These are phyloP conservation scores for Globisporangium irregulare DNA, from an alignment of 352 stramenopile genomes.

Conservation along the genomic window DNA sequence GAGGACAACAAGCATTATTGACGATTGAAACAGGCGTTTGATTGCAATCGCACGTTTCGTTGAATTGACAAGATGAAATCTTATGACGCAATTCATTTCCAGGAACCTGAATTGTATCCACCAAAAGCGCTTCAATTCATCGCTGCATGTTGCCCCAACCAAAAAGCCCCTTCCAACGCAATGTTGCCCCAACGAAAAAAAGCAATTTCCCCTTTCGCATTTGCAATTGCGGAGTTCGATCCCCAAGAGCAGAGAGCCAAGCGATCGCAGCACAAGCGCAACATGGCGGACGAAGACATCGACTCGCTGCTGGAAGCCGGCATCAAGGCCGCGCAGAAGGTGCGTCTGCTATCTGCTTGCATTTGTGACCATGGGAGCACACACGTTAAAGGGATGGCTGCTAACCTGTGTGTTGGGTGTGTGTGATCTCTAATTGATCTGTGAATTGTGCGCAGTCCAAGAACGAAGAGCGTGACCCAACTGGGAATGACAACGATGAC, in stretches of 20 bases:
- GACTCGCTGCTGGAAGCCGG: constrained; percentile 78
- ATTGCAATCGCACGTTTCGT: not conserved
- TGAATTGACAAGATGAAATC: not conserved
- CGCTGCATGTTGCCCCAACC: constrained; percentile 3
- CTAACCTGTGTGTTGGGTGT: not conserved
- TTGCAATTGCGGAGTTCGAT: not conserved
- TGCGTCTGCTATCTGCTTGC: constrained; percentile 21
- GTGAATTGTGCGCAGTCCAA: constrained; percentile 9
- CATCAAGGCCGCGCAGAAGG: constrained; percentile 53
- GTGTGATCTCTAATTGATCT: not conserved
- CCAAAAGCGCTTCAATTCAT: constrained; percentile 8
- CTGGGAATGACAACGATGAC: constrained; percentile 7
- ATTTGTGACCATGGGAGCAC: not conserved
- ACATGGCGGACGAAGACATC: constrained; percentile 76
- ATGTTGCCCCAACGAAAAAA: not conserved
- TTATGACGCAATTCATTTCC: not conserved
- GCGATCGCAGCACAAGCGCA: not conserved
- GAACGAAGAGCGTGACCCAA: not conserved
- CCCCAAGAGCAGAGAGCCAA: not conserved
- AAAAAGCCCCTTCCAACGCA: not conserved
- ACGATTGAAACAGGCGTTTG: not conserved
- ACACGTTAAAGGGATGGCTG: too few relatives aligned
- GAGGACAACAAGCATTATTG: not conserved
- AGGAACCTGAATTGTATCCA: not conserved
- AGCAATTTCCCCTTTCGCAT: constrained; percentile 5